phyloP scores from a whole-genome alignment of 2,329 filamentous ascomycete species.

The Talaromyces pinophilus region DNA sequence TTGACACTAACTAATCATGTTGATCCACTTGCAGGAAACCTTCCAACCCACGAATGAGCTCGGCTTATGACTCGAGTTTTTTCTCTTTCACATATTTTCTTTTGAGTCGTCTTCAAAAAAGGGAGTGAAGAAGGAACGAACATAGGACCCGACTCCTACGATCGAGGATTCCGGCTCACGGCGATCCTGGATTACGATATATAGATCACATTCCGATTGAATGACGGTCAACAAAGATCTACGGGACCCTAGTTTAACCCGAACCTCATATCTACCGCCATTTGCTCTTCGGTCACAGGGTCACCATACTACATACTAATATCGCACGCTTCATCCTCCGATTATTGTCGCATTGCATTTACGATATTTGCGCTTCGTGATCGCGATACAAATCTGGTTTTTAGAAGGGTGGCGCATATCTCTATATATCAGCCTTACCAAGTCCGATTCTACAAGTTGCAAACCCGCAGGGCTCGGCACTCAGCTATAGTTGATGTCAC shows the following conservation, averaged over 20 bases:
- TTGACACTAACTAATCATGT: slow-evolving; percentile 19
- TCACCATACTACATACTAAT: slow-evolving; percentile 5
- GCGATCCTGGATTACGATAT: slow-evolving; percentile 13
- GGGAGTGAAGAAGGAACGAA: slow-evolving; percentile 1
- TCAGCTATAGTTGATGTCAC: slow-evolving; percentile 14
- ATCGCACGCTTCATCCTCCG: background rate
- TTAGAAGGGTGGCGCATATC: background rate
- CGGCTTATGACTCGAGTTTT: slow-evolving; percentile 18
- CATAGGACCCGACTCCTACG: background rate
- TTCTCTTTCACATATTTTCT: slow-evolving; percentile 14
- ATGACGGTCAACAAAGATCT: slow-evolving; percentile 17
- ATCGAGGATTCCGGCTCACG: background rate
- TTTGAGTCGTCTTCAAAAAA: background rate
- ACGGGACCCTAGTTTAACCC: slow-evolving; percentile 6
- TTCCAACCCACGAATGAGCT: slow-evolving; percentile 18
- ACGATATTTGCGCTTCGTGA: slow-evolving; percentile 1
- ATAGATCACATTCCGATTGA: slow-evolving; percentile 21
- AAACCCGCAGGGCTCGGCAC: slow-evolving; percentile 1
- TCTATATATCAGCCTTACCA: background rate
- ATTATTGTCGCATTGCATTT: background rate
- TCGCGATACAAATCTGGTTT: background rate
- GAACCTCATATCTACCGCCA: slow-evolving; percentile 10
- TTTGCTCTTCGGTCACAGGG: slow-evolving; percentile 10
- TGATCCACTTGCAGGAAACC: slow-evolving; percentile 17
- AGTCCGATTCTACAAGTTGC: background rate